Base-by-base conservation (phyloP, 1,284 basidiomycete species). In the Termitomyces sp. region DNA sequence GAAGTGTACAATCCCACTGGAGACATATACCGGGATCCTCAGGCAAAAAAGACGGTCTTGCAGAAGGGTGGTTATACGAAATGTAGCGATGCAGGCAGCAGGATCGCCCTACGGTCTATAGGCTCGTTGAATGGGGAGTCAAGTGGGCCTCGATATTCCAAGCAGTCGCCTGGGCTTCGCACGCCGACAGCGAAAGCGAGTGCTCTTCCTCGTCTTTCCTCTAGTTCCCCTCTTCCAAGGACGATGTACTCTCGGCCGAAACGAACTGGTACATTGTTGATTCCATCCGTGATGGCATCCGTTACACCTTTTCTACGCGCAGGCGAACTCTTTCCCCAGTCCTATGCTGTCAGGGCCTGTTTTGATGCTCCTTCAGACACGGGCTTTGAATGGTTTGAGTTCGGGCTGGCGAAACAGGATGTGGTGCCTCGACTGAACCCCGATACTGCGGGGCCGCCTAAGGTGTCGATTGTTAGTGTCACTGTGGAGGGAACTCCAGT, bases 381-480 rank as follows among this genome's bases (percentile, higher is more conserved):
- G 13, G 79, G 81, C 52, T 77, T 78, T 21, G 84, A 84, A 53
- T 87, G 82, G 83, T 70, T 90, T n/a, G 86, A 89, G 67, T 89
- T 90, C 63, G 87, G 86, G n/a, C 72, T 90, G 41, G 81, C 81
- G 8, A 74, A 76, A 55, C 69, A 73, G 41, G 59, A 56, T n/a
- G 30, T 57, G 3, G 19, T 28, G 17, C 31, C 53, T 13, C 30
- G 42, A 2, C 30, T 36, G n/a, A 46, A 48, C 19, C 52, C 19
- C 38, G 50, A 59, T 41, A 55, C 58, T 33, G 36, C 30, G 17
- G 58, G 57, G 19, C 70, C 71, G 24, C 76, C 79, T 40, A 73
- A 69, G 50, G 73, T 87, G 36, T 75, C 83, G 17, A 76, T 89
- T 47, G 72, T 80, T 34, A 77, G 74, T 57, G 82, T 79, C 36